These are phyloP conservation scores for Paraurostyla sp. DNA, from an alignment of 73 alveolate genomes.

Conservation along the genomic window DNA sequence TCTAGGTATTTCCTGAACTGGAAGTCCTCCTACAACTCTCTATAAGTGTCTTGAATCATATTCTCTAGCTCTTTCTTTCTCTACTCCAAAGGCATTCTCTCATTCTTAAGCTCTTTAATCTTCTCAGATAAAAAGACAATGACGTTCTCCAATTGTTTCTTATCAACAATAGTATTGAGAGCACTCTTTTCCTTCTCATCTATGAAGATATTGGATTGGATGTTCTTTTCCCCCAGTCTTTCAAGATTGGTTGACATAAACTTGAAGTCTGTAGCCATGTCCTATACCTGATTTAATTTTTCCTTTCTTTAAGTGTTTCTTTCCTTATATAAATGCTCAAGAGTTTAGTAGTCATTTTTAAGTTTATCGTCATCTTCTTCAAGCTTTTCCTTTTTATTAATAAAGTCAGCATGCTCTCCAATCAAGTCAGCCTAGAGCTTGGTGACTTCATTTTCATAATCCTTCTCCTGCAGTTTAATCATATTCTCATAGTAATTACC, in stretches of 20 bases:
- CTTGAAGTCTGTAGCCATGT: constrained; percentile 2
- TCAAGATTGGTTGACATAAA: constrained; percentile 45
- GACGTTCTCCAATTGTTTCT: constrained; percentile 54
- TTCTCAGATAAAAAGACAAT: constrained; percentile 61
- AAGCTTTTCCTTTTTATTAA: constrained; percentile 44
- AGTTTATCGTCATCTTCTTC: constrained; percentile 37
- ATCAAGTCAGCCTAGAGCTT: constrained; percentile 39
- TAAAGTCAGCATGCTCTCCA: constrained; percentile 37
- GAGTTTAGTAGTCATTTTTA: constrained; percentile 22
- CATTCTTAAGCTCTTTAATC: constrained; percentile 70
- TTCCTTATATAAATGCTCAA: constrained; percentile 5
- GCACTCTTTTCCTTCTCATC: constrained; percentile 51
- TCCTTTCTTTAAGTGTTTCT: constrained; percentile 21
- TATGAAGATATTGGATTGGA: constrained; percentile 40
- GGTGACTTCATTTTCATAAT: constrained; percentile 62
- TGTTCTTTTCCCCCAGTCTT: constrained; percentile 53
- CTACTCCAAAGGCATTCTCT: constrained; percentile 65
- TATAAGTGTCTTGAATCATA: constrained; percentile 64
- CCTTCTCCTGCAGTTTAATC: constrained; percentile 62
- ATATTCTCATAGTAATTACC: constrained; percentile 65
- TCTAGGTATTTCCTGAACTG: constrained; percentile 56
- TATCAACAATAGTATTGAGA: constrained; percentile 41
- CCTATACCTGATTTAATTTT: constrained; percentile 6
- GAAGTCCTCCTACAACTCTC: constrained; percentile 68
- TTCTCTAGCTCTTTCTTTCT: constrained; percentile 49